These are phyloP conservation scores for Fusarium acutatum DNA, from an alignment of 2,329 filamentous ascomycete species.

Conservation along the genomic window DNA sequence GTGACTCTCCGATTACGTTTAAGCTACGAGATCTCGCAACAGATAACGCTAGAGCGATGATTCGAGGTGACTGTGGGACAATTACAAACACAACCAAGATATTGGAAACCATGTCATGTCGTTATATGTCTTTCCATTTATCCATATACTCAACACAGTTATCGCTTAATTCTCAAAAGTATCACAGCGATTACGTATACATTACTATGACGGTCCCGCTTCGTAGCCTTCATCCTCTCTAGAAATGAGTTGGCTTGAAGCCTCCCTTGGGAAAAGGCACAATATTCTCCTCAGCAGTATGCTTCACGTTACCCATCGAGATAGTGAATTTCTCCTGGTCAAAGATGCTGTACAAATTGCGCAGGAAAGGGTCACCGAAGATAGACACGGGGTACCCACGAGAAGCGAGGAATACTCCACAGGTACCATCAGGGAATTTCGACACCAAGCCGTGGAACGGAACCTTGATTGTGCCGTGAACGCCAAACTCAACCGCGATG, in stretches of 20 bases:
- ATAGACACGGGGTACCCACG: not conserved
- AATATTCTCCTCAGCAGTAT: not conserved
- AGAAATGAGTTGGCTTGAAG: not conserved
- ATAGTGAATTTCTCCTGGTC: not conserved
- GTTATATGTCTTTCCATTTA: too few relatives aligned
- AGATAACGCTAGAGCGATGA: too few relatives aligned
- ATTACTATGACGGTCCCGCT: too few relatives aligned
- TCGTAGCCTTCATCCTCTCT: too few relatives aligned
- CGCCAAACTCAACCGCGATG: not conserved
- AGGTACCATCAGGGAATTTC: not conserved
- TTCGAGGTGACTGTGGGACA: too few relatives aligned
- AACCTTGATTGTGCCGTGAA: not conserved
- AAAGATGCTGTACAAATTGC: not conserved
- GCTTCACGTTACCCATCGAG: not conserved
- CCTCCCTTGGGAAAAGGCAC: not conserved
- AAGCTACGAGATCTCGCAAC: too few relatives aligned
- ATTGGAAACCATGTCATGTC: not conserved
- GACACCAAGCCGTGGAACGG: not conserved
- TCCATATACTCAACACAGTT: too few relatives aligned
- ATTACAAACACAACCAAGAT: too few relatives aligned
- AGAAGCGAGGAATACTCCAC: not conserved
- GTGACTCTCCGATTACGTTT: too few relatives aligned
- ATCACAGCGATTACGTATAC: too few relatives aligned
- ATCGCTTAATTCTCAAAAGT: too few relatives aligned
- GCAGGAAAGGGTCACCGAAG: conserved; percentile 4